Percentiles rank a stretch among this genome's conserved stretches.
Evolutionary conservation across 139 green algal genomes (phyloP).

Genomic region (Coccomyxa sp.): DNA sequence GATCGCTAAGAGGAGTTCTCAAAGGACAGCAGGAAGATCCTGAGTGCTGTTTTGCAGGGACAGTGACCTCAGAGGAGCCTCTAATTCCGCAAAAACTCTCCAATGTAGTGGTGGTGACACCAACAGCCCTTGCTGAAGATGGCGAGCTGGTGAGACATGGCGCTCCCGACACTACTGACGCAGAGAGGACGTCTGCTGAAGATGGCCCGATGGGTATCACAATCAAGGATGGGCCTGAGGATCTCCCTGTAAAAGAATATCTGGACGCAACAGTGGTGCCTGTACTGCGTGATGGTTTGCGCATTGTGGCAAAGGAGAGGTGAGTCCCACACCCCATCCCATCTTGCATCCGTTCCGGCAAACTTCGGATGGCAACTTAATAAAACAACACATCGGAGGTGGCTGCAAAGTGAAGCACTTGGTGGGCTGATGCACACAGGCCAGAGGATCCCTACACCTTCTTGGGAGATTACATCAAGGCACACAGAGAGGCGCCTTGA

Average conservation of each 20-base stretch:
- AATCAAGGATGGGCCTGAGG: no score
- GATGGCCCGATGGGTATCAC: neutral
- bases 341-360: no score
- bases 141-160: neutral
- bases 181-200: neutral
- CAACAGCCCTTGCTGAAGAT: neutral
- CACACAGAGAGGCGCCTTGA: neutral
- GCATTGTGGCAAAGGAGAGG: constrained; percentile 8
- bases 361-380: no score
- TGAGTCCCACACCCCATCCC: neutral
- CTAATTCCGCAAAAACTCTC: neutral
- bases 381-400: no score
- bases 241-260: neutral
- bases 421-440: neutral
- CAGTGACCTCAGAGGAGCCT: neutral
- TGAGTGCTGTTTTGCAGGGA: no score
- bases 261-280: constrained; percentile 18
- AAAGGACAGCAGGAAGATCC: no score
- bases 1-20: no score
- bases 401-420: neutral
- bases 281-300: constrained; percentile 10
- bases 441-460: constrained; percentile 12
- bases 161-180: neutral
- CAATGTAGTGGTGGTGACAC: neutral
- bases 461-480: constrained; percentile 16